Conservation (phyloP, 2,329 filamentous ascomycete species). For the Diplocarpon mali region DNA sequence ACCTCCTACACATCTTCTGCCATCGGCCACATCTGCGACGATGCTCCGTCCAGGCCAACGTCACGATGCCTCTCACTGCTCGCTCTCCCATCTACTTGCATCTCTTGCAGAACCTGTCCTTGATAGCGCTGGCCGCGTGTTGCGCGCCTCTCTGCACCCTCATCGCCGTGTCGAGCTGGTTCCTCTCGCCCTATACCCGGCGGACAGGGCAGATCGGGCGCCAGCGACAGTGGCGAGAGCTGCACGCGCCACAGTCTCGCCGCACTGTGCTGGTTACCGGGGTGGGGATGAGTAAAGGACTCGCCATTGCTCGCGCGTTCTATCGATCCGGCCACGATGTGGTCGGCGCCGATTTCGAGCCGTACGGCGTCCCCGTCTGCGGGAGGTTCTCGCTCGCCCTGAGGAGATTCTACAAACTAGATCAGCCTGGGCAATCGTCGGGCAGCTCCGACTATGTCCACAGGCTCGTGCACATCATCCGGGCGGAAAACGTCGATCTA, state of each 20-base stretch:
- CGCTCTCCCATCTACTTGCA: constrained; percentile 25
- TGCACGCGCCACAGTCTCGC: background rate
- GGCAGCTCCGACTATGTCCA: constrained; percentile 40
- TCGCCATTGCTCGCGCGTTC: constrained; percentile 55
- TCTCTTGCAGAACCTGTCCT: constrained; percentile 34
- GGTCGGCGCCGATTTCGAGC: constrained; percentile 56
- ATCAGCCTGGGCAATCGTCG: constrained; percentile 14
- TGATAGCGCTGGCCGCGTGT: constrained; percentile 25
- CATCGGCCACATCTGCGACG: too few species aligned
- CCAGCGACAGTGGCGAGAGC: constrained; percentile 1
- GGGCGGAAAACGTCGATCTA: constrained; percentile 49
- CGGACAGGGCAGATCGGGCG: background rate
- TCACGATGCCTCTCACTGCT: constrained; percentile 12
- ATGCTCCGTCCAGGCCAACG: too few species aligned
- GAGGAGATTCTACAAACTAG: constrained; percentile 40
- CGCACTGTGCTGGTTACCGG: constrained; percentile 58
- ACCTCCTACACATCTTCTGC: too few species aligned
- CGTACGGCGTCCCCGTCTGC: constrained; percentile 34
- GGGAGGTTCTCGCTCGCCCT: constrained; percentile 50
- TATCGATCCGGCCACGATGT: constrained; percentile 55
- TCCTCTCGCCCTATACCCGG: constrained; percentile 6
- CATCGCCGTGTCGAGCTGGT: constrained; percentile 1
- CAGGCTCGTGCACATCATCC: constrained; percentile 45
- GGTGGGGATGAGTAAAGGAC: constrained; percentile 60
- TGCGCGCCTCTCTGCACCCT: constrained; percentile 9